Conservation (phyloP, 2,329 filamentous ascomycete genomes). For the Xylariaceae sp. region DNA sequence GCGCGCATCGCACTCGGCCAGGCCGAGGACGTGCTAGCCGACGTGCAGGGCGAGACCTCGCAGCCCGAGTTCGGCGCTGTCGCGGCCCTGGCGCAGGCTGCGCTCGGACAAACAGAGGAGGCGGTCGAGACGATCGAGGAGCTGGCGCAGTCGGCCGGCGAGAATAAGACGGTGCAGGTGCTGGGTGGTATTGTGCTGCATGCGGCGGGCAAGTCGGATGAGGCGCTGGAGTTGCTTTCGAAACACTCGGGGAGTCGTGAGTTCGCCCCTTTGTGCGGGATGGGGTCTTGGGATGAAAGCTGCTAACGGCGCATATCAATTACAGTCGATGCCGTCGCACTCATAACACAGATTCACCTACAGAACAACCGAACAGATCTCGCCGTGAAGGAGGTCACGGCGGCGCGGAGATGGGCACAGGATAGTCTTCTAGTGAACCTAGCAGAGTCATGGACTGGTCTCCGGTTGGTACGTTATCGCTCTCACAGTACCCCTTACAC, state of each 20-base stretch:
- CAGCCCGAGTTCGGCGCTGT: conserved; percentile 73
- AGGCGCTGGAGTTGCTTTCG: conserved; percentile 71
- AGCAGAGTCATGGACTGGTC: conserved; percentile 89
- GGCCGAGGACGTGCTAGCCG: conserved; percentile 64
- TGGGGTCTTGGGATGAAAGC: background rate
- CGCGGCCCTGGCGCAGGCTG: conserved; percentile 65
- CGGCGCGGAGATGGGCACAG: conserved; percentile 89
- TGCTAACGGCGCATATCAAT: conserved; percentile 1
- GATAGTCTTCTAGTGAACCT: conserved; percentile 91
- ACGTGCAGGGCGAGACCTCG: conserved; percentile 54
- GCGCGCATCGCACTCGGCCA: conserved; percentile 79
- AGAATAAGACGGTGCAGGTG: conserved; percentile 78
- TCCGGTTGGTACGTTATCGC: conserved; percentile 62
- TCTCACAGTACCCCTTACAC: background rate
- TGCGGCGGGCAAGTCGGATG: conserved; percentile 73
- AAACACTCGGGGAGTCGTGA: conserved; percentile 82
- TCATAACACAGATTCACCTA: conserved; percentile 89
- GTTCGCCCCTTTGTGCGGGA: conserved; percentile 31
- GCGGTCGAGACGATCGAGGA: conserved; percentile 61
- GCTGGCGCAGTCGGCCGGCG: conserved; percentile 60
- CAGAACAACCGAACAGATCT: conserved; percentile 88
- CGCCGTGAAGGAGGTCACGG: conserved; percentile 80
- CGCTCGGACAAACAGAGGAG: conserved; percentile 53
- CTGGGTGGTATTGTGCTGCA: conserved; percentile 78
- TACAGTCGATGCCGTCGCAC: conserved; percentile 67